Evolutionary conservation across 495 filamentous ascomycete genomes (phyloP), one percentile per base, ranked within the genome.

Genomic region (Saxophila tyrrhenica): DNA sequence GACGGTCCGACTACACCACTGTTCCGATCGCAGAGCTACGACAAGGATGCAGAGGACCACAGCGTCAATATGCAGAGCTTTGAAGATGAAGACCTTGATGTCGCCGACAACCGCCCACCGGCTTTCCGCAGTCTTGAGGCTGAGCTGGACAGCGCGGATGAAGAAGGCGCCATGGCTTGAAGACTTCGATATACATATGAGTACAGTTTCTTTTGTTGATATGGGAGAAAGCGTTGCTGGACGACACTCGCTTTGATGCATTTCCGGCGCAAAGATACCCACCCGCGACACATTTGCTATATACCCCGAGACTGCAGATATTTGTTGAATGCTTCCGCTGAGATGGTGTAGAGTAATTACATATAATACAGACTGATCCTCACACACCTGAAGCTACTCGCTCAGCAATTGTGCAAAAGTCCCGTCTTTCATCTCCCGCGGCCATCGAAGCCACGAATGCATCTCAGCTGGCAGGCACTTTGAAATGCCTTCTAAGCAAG

Each of bases 1-100:
- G 54, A 57, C 79, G 75, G 80, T 87, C 94, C 68, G 83, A 85
- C 69, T 77, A 82, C 58, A 73, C 80, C 67, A n/a, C 55, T 70
- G 23, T 35, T 72, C 42, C 47, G 68, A n/a, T 62, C 65, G 23
- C 65, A 62, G 46, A 60, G 50, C 42, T 70, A 72, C 51, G 68
- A 70, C 52, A 52, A 54, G 38, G 69, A 70, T 50, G 68, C 68
- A 3, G 65, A 69, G 50, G 68, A 69, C 44, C 62, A 58, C 46
- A 60, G 41, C 52, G 25, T 50, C 7, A 24, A 56, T 21, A 20
- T 56, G 48, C 48, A 48, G 24, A 24, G 25, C 39, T 46, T 53
- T 25, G 55, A 54, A 11, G 59, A 62, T 23, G 58, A 61, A 5
- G 51, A 58, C 38, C 51, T 62, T 1, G 53, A 50, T 32, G 25